These are phyloP conservation scores for Boeremia exigua DNA, from an alignment of 2,329 filamentous ascomycete genomes.

Conservation along the genomic window DNA sequence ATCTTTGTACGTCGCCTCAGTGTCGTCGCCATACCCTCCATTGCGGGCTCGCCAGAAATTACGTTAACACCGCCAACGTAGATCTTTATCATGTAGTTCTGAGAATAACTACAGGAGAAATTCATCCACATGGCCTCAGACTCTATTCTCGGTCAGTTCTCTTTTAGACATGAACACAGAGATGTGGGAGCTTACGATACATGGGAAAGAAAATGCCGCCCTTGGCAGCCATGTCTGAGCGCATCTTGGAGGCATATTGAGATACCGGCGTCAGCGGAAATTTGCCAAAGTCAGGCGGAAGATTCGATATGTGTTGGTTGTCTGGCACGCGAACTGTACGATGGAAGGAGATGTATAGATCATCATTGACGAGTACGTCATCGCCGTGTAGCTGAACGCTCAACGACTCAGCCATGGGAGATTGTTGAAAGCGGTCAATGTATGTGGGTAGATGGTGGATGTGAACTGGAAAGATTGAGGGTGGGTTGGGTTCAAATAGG, in stretches of 20 bases:
- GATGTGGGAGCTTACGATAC: slow-evolving; percentile 52
- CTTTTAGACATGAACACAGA: neutral
- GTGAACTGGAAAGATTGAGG: too few species aligned
- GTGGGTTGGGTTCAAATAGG: neutral
- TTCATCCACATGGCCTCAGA: slow-evolving; percentile 54
- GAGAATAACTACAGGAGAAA: slow-evolving; percentile 24
- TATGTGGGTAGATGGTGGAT: neutral
- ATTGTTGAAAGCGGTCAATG: too few species aligned
- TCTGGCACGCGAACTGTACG: slow-evolving; percentile 27
- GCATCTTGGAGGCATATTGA: slow-evolving; percentile 28
- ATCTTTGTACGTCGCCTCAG: slow-evolving; percentile 6
- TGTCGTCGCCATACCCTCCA: slow-evolving; percentile 24
- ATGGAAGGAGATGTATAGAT: slow-evolving; percentile 23
- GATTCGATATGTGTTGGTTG: slow-evolving; percentile 37
- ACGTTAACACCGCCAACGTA: slow-evolving; percentile 51
- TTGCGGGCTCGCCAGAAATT: slow-evolving; percentile 42
- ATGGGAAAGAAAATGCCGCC: slow-evolving; percentile 58
- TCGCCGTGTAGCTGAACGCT: neutral
- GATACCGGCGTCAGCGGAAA: slow-evolving; percentile 21
- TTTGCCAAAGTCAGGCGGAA: slow-evolving; percentile 21
- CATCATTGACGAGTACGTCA: slow-evolving; percentile 10
- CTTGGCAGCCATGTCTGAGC: slow-evolving; percentile 45
- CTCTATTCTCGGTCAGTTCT: slow-evolving; percentile 21
- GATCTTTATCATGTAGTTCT: slow-evolving; percentile 49
- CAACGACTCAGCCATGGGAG: neutral